phyloP scores from a whole-genome alignment of 2,329 filamentous ascomycete species.

The Cucurbitaria berberidis region DNA sequence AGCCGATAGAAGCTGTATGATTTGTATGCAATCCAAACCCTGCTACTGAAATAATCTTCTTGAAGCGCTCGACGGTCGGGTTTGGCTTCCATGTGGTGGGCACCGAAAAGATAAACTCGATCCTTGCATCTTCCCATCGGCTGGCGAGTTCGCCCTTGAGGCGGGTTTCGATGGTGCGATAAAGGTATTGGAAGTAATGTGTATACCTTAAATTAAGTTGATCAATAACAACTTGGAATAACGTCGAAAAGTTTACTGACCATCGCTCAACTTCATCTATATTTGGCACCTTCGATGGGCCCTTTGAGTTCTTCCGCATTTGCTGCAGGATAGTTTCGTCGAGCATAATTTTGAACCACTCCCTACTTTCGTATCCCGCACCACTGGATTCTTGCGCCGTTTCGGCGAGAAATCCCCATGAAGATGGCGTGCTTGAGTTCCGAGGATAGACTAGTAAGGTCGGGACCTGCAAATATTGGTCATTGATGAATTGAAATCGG shows the following conservation, averaged over 20 bases:
- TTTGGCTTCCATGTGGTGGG: conserved; percentile 63
- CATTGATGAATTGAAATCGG: not conserved
- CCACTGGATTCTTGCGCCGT: conserved; percentile 44
- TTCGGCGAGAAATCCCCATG: conserved; percentile 61
- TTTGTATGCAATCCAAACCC: conserved; percentile 54
- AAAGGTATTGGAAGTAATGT: conserved; percentile 57
- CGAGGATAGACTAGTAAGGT: conserved; percentile 58
- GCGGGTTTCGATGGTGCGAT: conserved; percentile 56
- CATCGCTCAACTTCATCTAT: conserved; percentile 58
- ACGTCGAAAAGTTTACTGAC: conserved; percentile 32
- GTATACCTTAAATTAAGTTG: conserved; percentile 51
- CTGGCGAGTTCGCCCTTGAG: conserved; percentile 47
- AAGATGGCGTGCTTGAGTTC: conserved; percentile 48
- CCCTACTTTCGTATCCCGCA: conserved; percentile 51
- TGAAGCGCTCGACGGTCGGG: conserved; percentile 59
- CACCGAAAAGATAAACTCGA: conserved; percentile 63
- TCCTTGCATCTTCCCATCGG: conserved; percentile 47
- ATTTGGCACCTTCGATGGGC: conserved; percentile 18
- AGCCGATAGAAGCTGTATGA: conserved; percentile 52
- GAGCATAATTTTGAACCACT: conserved; percentile 64
- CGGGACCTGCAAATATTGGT: conserved; percentile 46
- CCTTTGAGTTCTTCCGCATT: conserved; percentile 8
- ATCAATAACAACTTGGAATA: conserved; percentile 32
- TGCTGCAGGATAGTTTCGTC: conserved; percentile 51
- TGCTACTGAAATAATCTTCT: conserved; percentile 53